Percentiles rank a stretch among this genome's conserved stretches.
Conservation (phyloP, 2,329 filamentous ascomycete species). For the Talaromyces sp. region DNA sequence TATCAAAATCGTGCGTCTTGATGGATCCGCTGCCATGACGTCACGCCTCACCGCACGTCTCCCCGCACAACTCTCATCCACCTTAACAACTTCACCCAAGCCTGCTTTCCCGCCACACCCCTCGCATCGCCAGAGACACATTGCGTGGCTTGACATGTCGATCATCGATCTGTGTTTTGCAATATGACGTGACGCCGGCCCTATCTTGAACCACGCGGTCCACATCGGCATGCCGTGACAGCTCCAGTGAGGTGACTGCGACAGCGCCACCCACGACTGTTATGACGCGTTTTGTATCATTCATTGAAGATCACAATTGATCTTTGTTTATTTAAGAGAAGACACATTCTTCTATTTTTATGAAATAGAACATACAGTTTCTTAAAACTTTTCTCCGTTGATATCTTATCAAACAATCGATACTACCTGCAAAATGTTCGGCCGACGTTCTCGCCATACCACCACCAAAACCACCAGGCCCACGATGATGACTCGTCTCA, state of each 20-base stretch:
- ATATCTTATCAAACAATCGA: background rate
- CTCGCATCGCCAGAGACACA: background rate
- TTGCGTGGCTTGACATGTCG: background rate
- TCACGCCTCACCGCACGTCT: background rate
- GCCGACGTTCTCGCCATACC: constrained; percentile 16
- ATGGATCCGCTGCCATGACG: background rate
- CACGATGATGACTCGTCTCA: constrained; percentile 51
- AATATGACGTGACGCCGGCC: background rate
- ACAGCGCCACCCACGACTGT: background rate
- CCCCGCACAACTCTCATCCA: background rate
- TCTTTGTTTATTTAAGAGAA: background rate
- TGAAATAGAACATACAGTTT: background rate
- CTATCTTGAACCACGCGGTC: background rate
- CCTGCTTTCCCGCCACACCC: background rate
- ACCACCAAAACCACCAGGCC: constrained; percentile 43
- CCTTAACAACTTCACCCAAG: background rate
- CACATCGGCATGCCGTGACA: background rate
- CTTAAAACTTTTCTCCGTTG: background rate
- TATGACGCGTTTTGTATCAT: background rate
- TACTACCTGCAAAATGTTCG: constrained; percentile 8
- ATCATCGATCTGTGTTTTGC: background rate
- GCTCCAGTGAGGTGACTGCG: background rate
- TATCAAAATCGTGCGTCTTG: background rate
- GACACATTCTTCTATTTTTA: background rate
- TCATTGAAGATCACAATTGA: background rate